A percentile compares a stretch with the other conserved stretches of the same genome.
These are phyloP conservation scores for Naematelia encephala DNA, from an alignment of 768 basidiomycete genomes.

Conservation along the genomic window DNA sequence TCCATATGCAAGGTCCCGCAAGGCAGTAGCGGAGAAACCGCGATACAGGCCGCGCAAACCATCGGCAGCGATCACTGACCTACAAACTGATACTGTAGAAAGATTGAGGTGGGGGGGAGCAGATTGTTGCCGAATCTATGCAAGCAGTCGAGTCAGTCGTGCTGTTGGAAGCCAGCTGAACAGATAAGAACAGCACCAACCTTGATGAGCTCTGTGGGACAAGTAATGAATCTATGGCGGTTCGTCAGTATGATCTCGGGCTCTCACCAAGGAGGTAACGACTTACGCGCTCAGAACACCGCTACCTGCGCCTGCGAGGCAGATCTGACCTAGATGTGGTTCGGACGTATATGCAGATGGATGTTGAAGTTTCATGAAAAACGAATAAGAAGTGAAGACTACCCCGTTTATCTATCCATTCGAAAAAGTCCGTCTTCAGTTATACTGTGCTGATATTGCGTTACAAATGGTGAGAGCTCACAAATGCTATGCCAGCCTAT, in stretches of 20 bases:
- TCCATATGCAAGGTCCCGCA: conserved; percentile 78
- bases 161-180: too few relatives aligned
- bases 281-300: conserved; percentile 76
- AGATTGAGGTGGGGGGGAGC: conserved; percentile 42
- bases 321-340: conserved; percentile 69
- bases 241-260: too few relatives aligned
- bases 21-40: conserved; percentile 67
- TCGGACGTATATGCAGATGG: conserved; percentile 44
- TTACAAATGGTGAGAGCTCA: conserved; percentile 15
- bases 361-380: conserved; percentile 68
- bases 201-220: conserved; percentile 84
- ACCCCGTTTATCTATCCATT: conserved; percentile 62
- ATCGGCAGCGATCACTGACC: conserved; percentile 57
- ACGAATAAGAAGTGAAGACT: conserved; percentile 78
- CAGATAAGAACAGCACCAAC: conserved; percentile 59
- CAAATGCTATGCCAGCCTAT: conserved; percentile 50
- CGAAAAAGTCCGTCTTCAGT: too few relatives aligned
- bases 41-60: conserved; percentile 72
- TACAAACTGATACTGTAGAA: conserved; percentile 57
- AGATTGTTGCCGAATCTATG: conserved; percentile 54
- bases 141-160: conserved; percentile 2
- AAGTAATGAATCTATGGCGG: conserved; percentile 62
- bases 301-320: conserved; percentile 73
- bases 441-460: too few relatives aligned
- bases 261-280: background rate